phyloP scores from a whole-genome alignment of 306 rosid species.

The Coriaria nepalensis region DNA sequence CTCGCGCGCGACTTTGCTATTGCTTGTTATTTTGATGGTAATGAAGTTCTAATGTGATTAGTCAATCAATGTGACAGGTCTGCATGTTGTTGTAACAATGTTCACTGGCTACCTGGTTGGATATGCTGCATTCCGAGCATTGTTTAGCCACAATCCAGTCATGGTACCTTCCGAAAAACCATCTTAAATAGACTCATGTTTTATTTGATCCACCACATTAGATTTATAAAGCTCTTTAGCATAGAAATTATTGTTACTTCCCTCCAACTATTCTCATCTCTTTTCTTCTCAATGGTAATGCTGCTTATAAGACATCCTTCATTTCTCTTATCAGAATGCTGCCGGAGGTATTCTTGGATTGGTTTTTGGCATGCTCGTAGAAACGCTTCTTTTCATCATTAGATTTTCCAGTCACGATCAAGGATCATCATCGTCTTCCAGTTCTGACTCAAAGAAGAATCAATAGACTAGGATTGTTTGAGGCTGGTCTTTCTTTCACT shows the following conservation, averaged over 20 bases:
- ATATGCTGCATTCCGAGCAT: slow-evolving; percentile 64
- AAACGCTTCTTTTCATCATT: slow-evolving; percentile 78
- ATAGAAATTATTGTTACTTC: background rate
- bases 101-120: slow-evolving; percentile 79
- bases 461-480: slow-evolving; percentile 22
- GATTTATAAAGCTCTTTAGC: no score
- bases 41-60: background rate
- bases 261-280: background rate
- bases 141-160: slow-evolving; percentile 61
- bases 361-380: slow-evolving; percentile 80
- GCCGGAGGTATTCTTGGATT: slow-evolving; percentile 85
- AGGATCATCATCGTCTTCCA: slow-evolving; percentile 30
- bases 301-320: slow-evolving; percentile 1
- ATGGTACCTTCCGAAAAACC: slow-evolving; percentile 33
- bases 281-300: background rate
- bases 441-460: slow-evolving; percentile 47
- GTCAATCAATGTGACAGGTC: slow-evolving; percentile 38
- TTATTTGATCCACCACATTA: no score
- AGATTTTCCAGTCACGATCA: slow-evolving; percentile 30
- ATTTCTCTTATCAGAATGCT: slow-evolving; percentile 45
- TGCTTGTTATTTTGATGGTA: background rate
- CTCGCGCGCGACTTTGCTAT: no score
- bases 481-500: background rate
- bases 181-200: background rate
- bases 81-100: slow-evolving; percentile 70